Base-by-base conservation (phyloP, 345 rosid genomes). In the Populus tremula region DNA sequence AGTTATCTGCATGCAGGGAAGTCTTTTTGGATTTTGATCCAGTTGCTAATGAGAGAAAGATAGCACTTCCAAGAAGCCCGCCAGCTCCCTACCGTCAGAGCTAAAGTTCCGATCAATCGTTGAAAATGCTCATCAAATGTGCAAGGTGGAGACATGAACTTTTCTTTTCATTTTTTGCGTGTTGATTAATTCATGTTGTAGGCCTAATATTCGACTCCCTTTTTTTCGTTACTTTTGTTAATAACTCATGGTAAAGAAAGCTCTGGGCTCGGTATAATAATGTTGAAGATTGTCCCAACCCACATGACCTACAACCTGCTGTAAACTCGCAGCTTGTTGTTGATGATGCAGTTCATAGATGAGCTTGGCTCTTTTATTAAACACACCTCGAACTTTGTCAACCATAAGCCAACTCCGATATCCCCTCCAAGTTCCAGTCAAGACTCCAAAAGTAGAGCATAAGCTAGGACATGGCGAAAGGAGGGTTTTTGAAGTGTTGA, bases 321-420 rank as follows among this genome's bases (percentile, higher is more conserved):
- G 13, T n/a, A 65, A 64, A 79, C 86, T 87, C 76, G 82, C 85
- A 64, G 78, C 77, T 78, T 79, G 78, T 77, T 82, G 76, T 78
- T 84, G 80, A 76, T 88, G 81, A 76, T 62, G 74, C 91, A 94
- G 98, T 90, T 94, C 69, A 87, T 88, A 71, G 89, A 87, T 78
- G 98, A 91, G 73, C 87, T 82, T 27, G 93, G 96, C 14, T 93
- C 97, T 10, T 93, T 94, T 45, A 85, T 90, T 80, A 86, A 82
- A 82, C 91, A 90, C 72, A 86, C 93, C 70, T 94, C 98, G 97
- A 89, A 91, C 87, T 94, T 93, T 72, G 94, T 91, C 80, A 93
- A 88, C 85, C 76, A 85, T 77, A 91, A 90, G 87, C 87, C 90
- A 82, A 81, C 87, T 89, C 86, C 87, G 94, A 59, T 90, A 93